Evolutionary conservation across 2,329 filamentous ascomycete species (phyloP).

Genomic region (Claviceps sp.): DNA sequence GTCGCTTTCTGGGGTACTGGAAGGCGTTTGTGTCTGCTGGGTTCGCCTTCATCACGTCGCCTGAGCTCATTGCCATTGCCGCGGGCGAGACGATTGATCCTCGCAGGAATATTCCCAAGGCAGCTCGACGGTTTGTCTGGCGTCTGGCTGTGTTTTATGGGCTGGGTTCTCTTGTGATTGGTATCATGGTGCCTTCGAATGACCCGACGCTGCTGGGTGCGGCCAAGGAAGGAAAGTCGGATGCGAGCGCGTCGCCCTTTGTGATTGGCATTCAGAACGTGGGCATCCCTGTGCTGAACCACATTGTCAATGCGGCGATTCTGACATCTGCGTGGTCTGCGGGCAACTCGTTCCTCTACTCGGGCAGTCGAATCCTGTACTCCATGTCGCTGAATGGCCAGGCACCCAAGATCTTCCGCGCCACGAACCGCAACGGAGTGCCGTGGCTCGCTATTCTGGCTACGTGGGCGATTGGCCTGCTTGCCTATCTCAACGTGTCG

Average conservation of each 20-base stretch:
- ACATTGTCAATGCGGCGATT: constrained; percentile 55
- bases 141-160: constrained; percentile 52
- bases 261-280: constrained; percentile 54
- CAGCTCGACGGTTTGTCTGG: constrained; percentile 46
- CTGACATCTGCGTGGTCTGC: constrained; percentile 53
- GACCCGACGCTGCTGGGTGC: constrained; percentile 45
- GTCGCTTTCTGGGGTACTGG: constrained; percentile 46
- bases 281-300: constrained; percentile 48
- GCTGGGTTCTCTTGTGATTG: constrained; percentile 46
- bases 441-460: constrained; percentile 40
- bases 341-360: constrained; percentile 50
- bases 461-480: constrained; percentile 46
- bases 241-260: constrained; percentile 46
- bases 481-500: constrained; percentile 58
- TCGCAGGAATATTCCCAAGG: constrained; percentile 52
- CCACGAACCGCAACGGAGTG: constrained; percentile 47
- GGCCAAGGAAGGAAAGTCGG: constrained; percentile 22
- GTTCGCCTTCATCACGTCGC: constrained; percentile 48
- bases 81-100: constrained; percentile 53
- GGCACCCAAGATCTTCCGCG: constrained; percentile 47
- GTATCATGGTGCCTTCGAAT: constrained; percentile 50
- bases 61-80: constrained; percentile 50
- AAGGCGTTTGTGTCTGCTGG: constrained; percentile 42
- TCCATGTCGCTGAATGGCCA: constrained; percentile 54
- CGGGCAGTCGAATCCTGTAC: constrained; percentile 55